Percentiles rank a stretch among this genome's conserved stretches.
Evolutionary conservation across 2,329 filamentous ascomycete species (phyloP).

Genomic region (Aspergillus brasiliensis): DNA sequence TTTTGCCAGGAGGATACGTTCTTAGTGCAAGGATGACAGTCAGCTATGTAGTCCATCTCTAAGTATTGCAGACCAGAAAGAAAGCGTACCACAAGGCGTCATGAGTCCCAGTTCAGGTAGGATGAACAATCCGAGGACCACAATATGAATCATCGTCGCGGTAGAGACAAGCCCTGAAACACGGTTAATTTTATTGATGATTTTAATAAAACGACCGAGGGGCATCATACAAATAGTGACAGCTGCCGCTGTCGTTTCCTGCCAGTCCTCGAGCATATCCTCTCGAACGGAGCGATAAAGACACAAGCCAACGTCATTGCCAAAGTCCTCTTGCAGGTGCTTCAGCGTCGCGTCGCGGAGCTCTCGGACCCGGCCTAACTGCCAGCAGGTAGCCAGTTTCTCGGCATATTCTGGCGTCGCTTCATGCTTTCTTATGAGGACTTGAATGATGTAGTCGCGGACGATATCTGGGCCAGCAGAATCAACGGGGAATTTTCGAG

Average conservation of each 20-base stretch:
- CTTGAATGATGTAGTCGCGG: neutral
- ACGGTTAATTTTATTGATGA: neutral
- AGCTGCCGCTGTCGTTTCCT: neutral
- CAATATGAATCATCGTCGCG: neutral
- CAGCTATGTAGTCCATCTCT: neutral
- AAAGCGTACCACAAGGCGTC: neutral
- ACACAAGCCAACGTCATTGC: slow-evolving; percentile 5
- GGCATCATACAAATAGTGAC: neutral
- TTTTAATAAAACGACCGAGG: too few relatives aligned
- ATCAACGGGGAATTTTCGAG: neutral
- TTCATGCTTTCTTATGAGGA: neutral
- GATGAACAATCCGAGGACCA: neutral
- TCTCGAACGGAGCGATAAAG: neutral
- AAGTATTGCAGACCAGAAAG: too few relatives aligned
- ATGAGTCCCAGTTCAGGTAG: neutral
- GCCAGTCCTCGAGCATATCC: neutral
- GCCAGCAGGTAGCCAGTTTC: neutral
- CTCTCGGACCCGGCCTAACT: slow-evolving; percentile 1
- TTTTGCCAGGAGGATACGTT: neutral
- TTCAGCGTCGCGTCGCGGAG: neutral
- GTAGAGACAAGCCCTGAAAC: neutral
- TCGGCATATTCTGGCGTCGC: neutral
- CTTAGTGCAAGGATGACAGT: neutral
- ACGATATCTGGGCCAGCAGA: neutral
- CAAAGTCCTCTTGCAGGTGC: slow-evolving; percentile 6